These are phyloP conservation scores for Nigrospora oryzae DNA, from an alignment of 2,329 filamentous ascomycete species.

Conservation along the genomic window DNA sequence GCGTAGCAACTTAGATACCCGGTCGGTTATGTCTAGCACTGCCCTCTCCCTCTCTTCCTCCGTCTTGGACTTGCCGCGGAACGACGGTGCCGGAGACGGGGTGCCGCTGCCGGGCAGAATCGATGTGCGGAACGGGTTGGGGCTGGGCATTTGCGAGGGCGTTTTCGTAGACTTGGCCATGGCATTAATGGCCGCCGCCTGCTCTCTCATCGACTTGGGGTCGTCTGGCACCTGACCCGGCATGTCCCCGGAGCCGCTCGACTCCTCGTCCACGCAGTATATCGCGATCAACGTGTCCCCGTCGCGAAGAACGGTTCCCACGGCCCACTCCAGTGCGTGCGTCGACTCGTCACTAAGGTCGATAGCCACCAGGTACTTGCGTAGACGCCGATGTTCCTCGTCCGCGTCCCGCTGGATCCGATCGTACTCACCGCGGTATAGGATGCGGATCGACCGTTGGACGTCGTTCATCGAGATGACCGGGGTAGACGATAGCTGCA, in stretches of 20 bases:
- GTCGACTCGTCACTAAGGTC: conserved; percentile 91
- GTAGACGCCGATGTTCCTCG: conserved; percentile 66
- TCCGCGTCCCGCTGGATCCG: conserved; percentile 70
- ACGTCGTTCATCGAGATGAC: conserved; percentile 68
- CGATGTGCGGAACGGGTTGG: conserved; percentile 22
- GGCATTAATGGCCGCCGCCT: conserved; percentile 61
- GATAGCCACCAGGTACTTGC: conserved; percentile 92
- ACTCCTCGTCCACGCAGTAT: conserved; percentile 88
- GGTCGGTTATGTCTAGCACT: conserved; percentile 74
- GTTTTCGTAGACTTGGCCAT: conserved; percentile 37
- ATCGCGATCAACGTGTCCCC: conserved; percentile 91
- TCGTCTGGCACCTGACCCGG: conserved; percentile 61
- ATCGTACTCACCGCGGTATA: conserved; percentile 79
- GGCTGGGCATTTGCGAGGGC: conserved; percentile 15
- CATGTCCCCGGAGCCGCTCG: conserved; percentile 40
- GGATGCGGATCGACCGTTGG: conserved; percentile 78
- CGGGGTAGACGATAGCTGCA: conserved; percentile 72
- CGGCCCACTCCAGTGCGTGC: conserved; percentile 94
- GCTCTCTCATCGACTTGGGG: conserved; percentile 65
- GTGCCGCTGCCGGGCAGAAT: conserved; percentile 23
- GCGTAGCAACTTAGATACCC: conserved; percentile 74
- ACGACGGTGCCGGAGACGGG: conserved; percentile 38
- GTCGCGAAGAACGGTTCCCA: conserved; percentile 87
- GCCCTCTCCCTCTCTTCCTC: conserved; percentile 77
- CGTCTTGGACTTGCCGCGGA: conserved; percentile 45